Evolutionary conservation across 73 alveolate genomes (phyloP), one percentile per base, ranked within the genome.

Genomic region (Paramecium tetraurelia): DNA sequence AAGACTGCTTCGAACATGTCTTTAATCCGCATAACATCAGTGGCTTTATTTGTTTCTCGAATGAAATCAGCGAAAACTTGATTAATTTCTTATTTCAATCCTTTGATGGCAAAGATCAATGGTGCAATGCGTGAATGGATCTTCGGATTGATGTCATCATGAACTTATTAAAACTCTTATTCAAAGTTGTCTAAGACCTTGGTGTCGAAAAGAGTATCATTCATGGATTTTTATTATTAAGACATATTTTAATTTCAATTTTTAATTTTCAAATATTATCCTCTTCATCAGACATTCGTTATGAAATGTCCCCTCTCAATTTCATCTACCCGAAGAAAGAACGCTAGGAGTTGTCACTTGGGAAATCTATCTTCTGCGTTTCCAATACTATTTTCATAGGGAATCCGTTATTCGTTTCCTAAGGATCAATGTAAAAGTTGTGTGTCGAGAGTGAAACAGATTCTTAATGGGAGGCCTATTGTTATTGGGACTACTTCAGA

Each of bases 111-210:
- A 48, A 44, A 80, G 5, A 80, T 48, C 20, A 80, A 22, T 18
- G 90, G 90, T 20, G 90, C 41, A 18, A 80, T 80, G 4, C 72
- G 46, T 20, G 90, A 80, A 31, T 80, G 75, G 2, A 80, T 80
- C 18, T 80, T 80, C 6, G 90, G 90, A 35, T 80, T 80, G 6
- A 80, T 80, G 21, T 80, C 90, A 80, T 80, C 90, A 31, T 41
- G 38, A 14, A 80, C 75, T 21, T 41, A 22, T 36, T 80, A 20
- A 22, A 80, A 80, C 38, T 80, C 77, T 46, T 80, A 48, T 41
- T 44, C 90, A 44, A 80, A 44, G 90, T 80, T 40, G 20, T 80
- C 90, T 35, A 80, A 80, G 46, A 80, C 90, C 12, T 41, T 44
- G 6, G 90, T 24, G 21, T 80, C 90, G 18, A 44, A 80, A 22